These are phyloP conservation scores for Taphrina sp. DNA, from an alignment of 1,139 yeast genomes.

Conservation along the genomic window DNA sequence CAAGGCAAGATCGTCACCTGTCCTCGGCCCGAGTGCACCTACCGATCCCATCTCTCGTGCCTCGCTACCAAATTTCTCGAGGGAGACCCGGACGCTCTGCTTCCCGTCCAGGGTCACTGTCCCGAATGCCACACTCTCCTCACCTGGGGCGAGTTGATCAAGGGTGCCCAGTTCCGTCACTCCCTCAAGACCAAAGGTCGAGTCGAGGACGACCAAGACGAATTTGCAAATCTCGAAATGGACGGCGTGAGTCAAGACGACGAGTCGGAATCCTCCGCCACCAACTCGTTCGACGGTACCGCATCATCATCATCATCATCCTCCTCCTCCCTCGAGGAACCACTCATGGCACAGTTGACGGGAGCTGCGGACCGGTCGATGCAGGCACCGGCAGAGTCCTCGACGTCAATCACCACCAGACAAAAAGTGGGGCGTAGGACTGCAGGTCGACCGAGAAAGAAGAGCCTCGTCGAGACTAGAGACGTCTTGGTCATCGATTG, in stretches of 20 bases:
- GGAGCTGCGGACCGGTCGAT: too few relatives aligned
- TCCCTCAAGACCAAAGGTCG: slow-evolving; percentile 6
- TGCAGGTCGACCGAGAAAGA: too few relatives aligned
- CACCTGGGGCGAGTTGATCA: slow-evolving; percentile 20
- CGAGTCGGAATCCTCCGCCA: too few relatives aligned
- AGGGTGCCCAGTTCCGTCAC: slow-evolving; percentile 25
- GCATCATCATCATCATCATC: not conserved
- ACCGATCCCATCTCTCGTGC: slow-evolving; percentile 16
- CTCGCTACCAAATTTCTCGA: slow-evolving; percentile 1
- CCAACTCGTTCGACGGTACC: not conserved
- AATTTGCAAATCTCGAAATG: slow-evolving; percentile 15
- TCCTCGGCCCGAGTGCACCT: slow-evolving; percentile 9
- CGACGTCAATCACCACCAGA: too few relatives aligned
- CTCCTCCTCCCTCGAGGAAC: not conserved
- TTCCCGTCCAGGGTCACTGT: slow-evolving; percentile 22
- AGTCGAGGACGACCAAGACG: slow-evolving; percentile 12
- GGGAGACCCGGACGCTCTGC: not conserved
- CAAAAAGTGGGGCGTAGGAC: too few relatives aligned
- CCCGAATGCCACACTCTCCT: slow-evolving; percentile 10
- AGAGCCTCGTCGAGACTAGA: too few relatives aligned
- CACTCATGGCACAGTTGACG: not conserved
- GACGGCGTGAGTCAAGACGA: slow-evolving; percentile 1
- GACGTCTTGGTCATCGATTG: not conserved
- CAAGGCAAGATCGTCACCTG: slow-evolving; percentile 17
- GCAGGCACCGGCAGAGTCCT: too few relatives aligned